phyloP scores from a whole-genome alignment of 257 asterid genomes.

The Buddleja alternifolia region DNA sequence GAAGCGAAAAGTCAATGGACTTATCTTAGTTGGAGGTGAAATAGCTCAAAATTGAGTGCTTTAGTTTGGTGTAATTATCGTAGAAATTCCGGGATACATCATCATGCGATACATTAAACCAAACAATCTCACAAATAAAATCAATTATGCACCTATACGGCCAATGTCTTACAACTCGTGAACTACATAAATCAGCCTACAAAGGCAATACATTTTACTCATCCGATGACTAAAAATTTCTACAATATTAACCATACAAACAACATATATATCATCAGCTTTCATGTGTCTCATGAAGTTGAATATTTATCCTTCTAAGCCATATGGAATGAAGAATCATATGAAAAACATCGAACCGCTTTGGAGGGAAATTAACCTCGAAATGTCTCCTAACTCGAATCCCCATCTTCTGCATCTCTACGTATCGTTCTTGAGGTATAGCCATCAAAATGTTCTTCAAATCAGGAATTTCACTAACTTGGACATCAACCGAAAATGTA shows the following conservation, averaged over 20 bases:
- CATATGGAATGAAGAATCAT: slow-evolving; percentile 66
- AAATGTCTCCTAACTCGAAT: slow-evolving; percentile 50
- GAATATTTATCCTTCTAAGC: slow-evolving; percentile 60
- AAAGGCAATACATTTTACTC: slow-evolving; percentile 12
- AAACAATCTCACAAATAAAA: neutral
- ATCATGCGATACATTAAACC: slow-evolving; percentile 6
- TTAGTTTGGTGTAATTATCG: neutral
- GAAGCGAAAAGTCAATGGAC: too few relatives aligned
- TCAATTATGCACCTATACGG: slow-evolving; percentile 3
- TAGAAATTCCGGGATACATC: neutral
- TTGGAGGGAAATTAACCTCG: slow-evolving; percentile 61
- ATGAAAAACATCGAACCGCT: slow-evolving; percentile 55
- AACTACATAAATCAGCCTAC: neutral
- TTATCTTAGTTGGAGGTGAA: neutral
- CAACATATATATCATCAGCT: slow-evolving; percentile 17
- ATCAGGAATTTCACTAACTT: slow-evolving; percentile 36
- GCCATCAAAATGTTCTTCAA: slow-evolving; percentile 54
- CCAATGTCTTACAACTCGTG: neutral
- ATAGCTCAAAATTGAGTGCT: neutral
- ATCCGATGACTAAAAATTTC: neutral
- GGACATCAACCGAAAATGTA: slow-evolving; percentile 43
- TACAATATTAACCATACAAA: too few relatives aligned
- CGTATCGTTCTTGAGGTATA: slow-evolving; percentile 33
- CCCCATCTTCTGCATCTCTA: slow-evolving; percentile 53
- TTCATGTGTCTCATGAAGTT: slow-evolving; percentile 40